These are phyloP conservation scores for Candida arabinofermentans DNA, from an alignment of 805 yeast genomes.

Conservation along the genomic window DNA sequence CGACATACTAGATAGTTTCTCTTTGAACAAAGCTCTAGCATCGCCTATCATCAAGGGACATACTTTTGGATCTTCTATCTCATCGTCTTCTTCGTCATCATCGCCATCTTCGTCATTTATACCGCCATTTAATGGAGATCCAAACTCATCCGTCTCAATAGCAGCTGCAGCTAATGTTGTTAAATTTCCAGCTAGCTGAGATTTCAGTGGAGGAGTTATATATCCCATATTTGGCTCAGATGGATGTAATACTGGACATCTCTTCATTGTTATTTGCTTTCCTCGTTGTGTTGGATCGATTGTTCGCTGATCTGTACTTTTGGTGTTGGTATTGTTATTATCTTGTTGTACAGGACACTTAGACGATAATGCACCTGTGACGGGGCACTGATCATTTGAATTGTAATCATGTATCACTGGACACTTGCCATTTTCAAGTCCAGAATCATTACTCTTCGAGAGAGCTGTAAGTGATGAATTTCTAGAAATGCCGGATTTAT, in stretches of 20 bases:
- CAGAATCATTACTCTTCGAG: too few species aligned
- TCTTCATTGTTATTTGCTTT: slow-evolving; percentile 10
- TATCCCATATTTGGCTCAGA: slow-evolving; percentile 14
- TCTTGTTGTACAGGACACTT: slow-evolving; percentile 21
- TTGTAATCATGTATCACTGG: slow-evolving; percentile 7
- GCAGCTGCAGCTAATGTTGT: too few species aligned
- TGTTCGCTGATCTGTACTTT: too few species aligned
- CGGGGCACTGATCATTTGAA: slow-evolving; percentile 17
- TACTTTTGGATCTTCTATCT: slow-evolving; percentile 34
- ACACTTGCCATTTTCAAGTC: slow-evolving; percentile 4
- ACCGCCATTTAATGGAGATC: slow-evolving; percentile 1
- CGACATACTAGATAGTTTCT: slow-evolving; percentile 30
- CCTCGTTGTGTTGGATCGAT: not conserved
- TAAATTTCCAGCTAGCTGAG: not conserved
- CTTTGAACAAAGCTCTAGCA: slow-evolving; percentile 35
- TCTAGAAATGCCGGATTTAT: not conserved
- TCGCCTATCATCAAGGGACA: slow-evolving; percentile 46
- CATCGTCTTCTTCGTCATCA: slow-evolving; percentile 24
- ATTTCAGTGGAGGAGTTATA: slow-evolving; percentile 1
- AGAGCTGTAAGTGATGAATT: not conserved
- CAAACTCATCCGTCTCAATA: slow-evolving; percentile 5
- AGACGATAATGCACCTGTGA: slow-evolving; percentile 21
- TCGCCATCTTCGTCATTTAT: slow-evolving; percentile 8
- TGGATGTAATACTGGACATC: slow-evolving; percentile 29
- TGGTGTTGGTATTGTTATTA: not conserved